Base-by-base conservation (phyloP, 805 yeast species). In the Nakazawaea wickerhamii region DNA sequence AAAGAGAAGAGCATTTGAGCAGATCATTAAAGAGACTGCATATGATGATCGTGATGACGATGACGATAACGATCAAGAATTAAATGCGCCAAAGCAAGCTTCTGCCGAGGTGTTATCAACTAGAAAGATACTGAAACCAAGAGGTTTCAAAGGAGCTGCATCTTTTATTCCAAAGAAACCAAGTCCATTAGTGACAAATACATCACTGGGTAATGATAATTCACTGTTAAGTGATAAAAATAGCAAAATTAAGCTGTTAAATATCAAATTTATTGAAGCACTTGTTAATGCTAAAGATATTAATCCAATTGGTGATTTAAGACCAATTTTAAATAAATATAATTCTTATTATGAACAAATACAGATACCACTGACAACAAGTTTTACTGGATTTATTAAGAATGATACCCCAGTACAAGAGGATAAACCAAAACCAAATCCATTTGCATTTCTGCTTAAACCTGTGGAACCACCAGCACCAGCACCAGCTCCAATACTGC, bases 1-100 rank as follows among this genome's bases (percentile, higher is more conserved):
- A 2, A 87, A 87, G 59, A 73, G 96, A 62, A 64, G 71, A 43
- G 88, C 89, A 17, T 74, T 68, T 40, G 60, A 67, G 17, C 95
- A 87, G 59, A 65, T 86, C 38, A 60, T 63, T 0, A 30, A 28
- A 3, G 73, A 79, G 14, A 72, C 73, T 49, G 87, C 80, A 43
- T 64, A 60, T 22, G 54, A 55, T 4, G 56, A 52, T 22, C 40
- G 39, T 41, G 23, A 21, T n/a, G 65, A 62, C 28, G 65, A 68
- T 30, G 71, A 67, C 14, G 75, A 67, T 4, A 68, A 63, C 7
- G 67, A 50, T n/a, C 11, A 49, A 46, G n/a, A 51, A 61, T 10
- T 28, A 36, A 51, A 54, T 5, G 48, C 56, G 28, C 64, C 70
- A 26, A 46, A 52, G n/a, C 56, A 48, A 36, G 93, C 95, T 0